phyloP scores from a whole-genome alignment of 192 early-diverging fungal genomes.

The Coemansia asiatica region DNA sequence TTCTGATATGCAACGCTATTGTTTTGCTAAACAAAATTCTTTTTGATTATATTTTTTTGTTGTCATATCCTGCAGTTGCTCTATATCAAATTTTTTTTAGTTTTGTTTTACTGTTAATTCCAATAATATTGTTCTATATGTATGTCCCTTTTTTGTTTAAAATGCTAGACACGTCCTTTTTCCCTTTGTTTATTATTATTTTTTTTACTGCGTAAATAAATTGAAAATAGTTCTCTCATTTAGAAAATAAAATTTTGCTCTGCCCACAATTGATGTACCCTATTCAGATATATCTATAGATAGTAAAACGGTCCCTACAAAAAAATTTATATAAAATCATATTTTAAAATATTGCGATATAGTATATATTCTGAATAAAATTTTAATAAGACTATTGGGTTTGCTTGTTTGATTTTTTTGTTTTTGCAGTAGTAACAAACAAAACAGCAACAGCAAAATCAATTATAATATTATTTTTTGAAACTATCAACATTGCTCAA shows the following conservation, averaged over 20 bases:
- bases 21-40: too few species aligned
- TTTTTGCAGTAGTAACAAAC: neutral
- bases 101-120: neutral
- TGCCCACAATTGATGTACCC: neutral
- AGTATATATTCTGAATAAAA: too few species aligned
- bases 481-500: neutral
- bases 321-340: neutral
- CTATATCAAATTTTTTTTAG: slow-evolving; percentile 1
- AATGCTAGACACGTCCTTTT: too few species aligned
- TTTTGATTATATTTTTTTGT: too few species aligned
- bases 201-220: too few species aligned
- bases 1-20: too few species aligned
- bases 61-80: neutral
- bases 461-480: neutral
- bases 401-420: neutral
- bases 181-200: too few species aligned
- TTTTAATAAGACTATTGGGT: too few species aligned
- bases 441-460: too few species aligned
- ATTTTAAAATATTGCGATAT: too few species aligned
- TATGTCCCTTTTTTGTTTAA: neutral
- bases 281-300: neutral
- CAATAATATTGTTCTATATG: neutral
- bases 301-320: neutral
- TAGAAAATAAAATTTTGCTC: too few species aligned
- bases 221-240: too few species aligned